Evolutionary conservation across 2,329 filamentous ascomycete species (phyloP).

Genomic region (Cercospora sp.): DNA sequence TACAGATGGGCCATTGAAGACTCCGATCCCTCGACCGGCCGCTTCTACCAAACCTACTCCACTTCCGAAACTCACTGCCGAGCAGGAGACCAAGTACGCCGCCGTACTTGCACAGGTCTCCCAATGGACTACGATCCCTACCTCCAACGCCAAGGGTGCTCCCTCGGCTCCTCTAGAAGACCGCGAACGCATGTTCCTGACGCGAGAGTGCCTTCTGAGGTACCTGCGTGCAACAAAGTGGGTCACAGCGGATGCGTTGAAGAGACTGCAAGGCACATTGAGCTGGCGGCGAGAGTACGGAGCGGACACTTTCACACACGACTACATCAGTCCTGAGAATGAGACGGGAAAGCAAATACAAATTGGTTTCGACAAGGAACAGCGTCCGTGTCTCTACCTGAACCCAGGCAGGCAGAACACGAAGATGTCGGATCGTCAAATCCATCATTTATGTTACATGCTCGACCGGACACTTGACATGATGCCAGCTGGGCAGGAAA

Average conservation of each 20-base stretch:
- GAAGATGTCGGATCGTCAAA: conserved; percentile 77
- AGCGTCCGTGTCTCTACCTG: conserved; percentile 86
- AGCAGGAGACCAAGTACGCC: conserved; percentile 81
- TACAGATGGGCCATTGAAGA: conserved; percentile 35
- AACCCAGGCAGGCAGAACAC: conserved; percentile 92
- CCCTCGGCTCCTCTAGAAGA: conserved; percentile 68
- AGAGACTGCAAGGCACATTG: conserved; percentile 77
- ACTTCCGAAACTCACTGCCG: conserved; percentile 64
- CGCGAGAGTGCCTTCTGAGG: conserved; percentile 84
- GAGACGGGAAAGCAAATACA: conserved; percentile 95
- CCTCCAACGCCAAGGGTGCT: conserved; percentile 60
- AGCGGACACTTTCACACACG: conserved; percentile 72
- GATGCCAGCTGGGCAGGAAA: conserved; percentile 85
- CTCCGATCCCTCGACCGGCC: conserved; percentile 36
- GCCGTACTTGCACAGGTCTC: conserved; percentile 69
- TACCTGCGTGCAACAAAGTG: conserved; percentile 95
- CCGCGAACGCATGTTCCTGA: conserved; percentile 83
- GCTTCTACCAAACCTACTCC: conserved; percentile 58
- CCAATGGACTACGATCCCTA: conserved; percentile 69
- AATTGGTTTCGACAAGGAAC: conserved; percentile 81
- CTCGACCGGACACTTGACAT: conserved; percentile 85
- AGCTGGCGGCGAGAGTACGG: conserved; percentile 91
- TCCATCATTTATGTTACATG: conserved; percentile 95
- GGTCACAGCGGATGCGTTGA: conserved; percentile 71
- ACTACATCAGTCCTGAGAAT: conserved; percentile 90